Percentiles rank a stretch among this genome's conserved stretches.
Evolutionary conservation across 2,329 filamentous ascomycete species (phyloP).

Genomic region (Meredithiella fracta): DNA sequence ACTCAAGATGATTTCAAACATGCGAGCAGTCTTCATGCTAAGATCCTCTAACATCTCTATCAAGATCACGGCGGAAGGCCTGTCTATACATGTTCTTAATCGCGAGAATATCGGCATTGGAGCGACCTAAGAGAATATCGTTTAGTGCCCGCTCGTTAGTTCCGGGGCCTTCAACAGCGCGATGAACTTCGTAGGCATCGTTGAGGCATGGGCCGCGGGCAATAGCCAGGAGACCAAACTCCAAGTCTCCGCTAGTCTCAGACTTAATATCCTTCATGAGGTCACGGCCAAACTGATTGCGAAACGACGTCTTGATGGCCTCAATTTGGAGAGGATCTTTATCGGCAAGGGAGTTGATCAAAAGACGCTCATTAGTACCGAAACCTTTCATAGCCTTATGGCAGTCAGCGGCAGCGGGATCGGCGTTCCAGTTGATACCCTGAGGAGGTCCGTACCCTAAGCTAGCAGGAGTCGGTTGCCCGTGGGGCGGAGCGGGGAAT

Average conservation of each 20-base stretch:
- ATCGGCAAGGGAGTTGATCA: conserved; percentile 53
- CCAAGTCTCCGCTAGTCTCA: conserved; percentile 61
- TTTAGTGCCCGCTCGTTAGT: conserved; percentile 79
- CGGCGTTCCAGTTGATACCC: conserved; percentile 51
- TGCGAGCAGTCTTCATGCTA: conserved; percentile 67
- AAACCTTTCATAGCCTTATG: conserved; percentile 84
- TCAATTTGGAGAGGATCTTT: conserved; percentile 68
- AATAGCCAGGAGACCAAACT: conserved; percentile 57
- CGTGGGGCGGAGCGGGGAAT: conserved; percentile 20
- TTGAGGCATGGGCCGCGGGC: conserved; percentile 62
- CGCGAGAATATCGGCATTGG: conserved; percentile 72
- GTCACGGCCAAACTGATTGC: conserved; percentile 45
- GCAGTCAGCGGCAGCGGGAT: conserved; percentile 51
- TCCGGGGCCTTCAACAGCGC: conserved; percentile 61
- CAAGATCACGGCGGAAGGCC: conserved; percentile 48
- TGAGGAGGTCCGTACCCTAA: conserved; percentile 60
- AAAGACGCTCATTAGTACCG: conserved; percentile 65
- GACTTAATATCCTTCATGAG: conserved; percentile 60
- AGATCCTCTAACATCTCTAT: conserved; percentile 61
- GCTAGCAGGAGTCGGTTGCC: conserved; percentile 48
- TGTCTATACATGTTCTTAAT: conserved; percentile 68
- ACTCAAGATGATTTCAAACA: conserved; percentile 69
- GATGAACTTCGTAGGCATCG: conserved; percentile 54
- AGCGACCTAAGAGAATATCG: conserved; percentile 66
- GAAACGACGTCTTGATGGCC: conserved; percentile 49